A percentile compares a stretch with the other conserved stretches of the same genome.
These are phyloP conservation scores for Stachybotrys chartarum DNA, from an alignment of 2,329 filamentous ascomycete genomes.

Conservation along the genomic window DNA sequence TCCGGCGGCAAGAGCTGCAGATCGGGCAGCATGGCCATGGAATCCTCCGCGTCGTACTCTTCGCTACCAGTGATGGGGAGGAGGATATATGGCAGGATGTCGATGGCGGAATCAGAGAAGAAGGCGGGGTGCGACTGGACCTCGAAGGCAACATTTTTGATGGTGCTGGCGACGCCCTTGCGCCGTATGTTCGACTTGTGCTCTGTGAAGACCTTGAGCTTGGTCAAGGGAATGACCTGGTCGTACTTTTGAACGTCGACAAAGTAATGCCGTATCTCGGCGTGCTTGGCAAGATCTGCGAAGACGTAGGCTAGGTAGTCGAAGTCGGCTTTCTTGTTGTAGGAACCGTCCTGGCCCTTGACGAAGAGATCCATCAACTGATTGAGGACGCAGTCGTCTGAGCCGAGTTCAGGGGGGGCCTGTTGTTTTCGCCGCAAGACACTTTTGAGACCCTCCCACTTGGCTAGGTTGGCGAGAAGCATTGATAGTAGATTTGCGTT, in stretches of 20 bases:
- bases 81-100: slow-evolving; percentile 82
- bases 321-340: slow-evolving; percentile 80
- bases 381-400: slow-evolving; percentile 69
- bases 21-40: slow-evolving; percentile 79
- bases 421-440: slow-evolving; percentile 63
- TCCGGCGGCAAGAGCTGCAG: slow-evolving; percentile 84
- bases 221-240: slow-evolving; percentile 77
- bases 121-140: slow-evolving; percentile 64
- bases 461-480: slow-evolving; percentile 87
- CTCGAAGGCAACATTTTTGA: slow-evolving; percentile 92
- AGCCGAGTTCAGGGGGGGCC: slow-evolving; percentile 62
- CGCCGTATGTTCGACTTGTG: slow-evolving; percentile 76
- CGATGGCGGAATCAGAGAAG: slow-evolving; percentile 63
- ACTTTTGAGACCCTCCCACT: slow-evolving; percentile 65
- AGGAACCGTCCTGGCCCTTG: slow-evolving; percentile 73
- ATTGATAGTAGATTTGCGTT: slow-evolving; percentile 83
- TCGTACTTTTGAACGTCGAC: slow-evolving; percentile 70
- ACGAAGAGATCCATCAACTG: slow-evolving; percentile 95
- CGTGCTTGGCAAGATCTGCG: slow-evolving; percentile 81
- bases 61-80: slow-evolving; percentile 83
- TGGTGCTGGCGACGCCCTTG: slow-evolving; percentile 89
- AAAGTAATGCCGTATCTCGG: slow-evolving; percentile 69
- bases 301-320: slow-evolving; percentile 94
- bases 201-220: slow-evolving; percentile 91
- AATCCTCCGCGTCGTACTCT: slow-evolving; percentile 83